Conservation (phyloP, 192 early-diverging fungal genomes). For the Linderina pennispora region DNA sequence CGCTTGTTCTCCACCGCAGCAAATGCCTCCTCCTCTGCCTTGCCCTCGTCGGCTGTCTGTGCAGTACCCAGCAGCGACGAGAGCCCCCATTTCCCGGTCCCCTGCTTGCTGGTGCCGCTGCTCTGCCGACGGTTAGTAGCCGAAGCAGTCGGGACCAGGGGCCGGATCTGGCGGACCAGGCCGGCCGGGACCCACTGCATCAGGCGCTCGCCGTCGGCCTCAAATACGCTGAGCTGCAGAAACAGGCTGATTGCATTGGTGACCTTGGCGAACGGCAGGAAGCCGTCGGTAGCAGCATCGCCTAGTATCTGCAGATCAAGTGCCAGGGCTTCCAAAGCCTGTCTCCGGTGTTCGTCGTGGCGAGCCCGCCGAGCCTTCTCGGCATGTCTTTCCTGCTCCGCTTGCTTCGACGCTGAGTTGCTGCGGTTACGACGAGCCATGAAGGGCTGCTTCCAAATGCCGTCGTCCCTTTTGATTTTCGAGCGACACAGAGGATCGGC, state of each 20-base stretch:
- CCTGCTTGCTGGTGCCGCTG: constrained; percentile 1
- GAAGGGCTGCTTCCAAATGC: constrained; percentile 7
- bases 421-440: constrained; percentile 8
- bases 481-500: too few relatives aligned
- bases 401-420: background rate
- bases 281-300: background rate
- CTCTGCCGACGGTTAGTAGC: too few relatives aligned
- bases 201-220: constrained; percentile 31
- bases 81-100: constrained; percentile 23
- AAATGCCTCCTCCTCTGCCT: background rate
- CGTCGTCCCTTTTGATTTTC: too few relatives aligned
- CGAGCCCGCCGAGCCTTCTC: constrained; percentile 1
- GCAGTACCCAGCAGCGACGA: constrained; percentile 22
- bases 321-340: constrained; percentile 3
- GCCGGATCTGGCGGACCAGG: constrained; percentile 22
- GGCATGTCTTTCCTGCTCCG: background rate
- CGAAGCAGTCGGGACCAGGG: constrained; percentile 4
- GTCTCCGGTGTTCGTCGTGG: constrained; percentile 1
- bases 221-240: constrained; percentile 41
- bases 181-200: constrained; percentile 41
- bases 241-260: constrained; percentile 36
- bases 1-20: background rate
- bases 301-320: background rate
- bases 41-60: background rate
- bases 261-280: constrained; percentile 25